Conservation (phyloP, 768 basidiomycete genomes). For the Hemileccinum impolitum region DNA sequence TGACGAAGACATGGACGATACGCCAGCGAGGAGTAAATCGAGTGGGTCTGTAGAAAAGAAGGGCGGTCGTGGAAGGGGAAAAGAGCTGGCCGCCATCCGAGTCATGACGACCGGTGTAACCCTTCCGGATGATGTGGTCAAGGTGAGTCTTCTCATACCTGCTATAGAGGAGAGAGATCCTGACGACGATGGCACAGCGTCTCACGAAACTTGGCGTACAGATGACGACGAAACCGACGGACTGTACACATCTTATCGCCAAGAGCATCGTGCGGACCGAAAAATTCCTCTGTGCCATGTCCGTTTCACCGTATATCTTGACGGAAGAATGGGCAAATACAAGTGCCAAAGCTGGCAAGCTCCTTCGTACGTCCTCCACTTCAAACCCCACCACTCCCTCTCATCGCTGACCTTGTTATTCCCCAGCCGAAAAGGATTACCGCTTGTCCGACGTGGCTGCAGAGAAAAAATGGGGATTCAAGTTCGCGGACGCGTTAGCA, state of each 20-base stretch:
- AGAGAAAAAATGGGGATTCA: slow-evolving; percentile 67
- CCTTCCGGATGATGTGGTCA: slow-evolving; percentile 54
- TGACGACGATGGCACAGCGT: slow-evolving; percentile 36
- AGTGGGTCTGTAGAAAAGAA: slow-evolving; percentile 11
- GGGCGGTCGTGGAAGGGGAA: slow-evolving; percentile 2
- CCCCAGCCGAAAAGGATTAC: slow-evolving; percentile 61
- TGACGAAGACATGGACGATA: slow-evolving; percentile 4
- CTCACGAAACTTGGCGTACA: slow-evolving; percentile 65
- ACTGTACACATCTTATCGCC: slow-evolving; percentile 80
- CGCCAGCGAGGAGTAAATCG: slow-evolving; percentile 4
- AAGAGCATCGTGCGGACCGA: slow-evolving; percentile 74
- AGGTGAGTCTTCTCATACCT: slow-evolving; percentile 38
- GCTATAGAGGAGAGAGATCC: neutral
- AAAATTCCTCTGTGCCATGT: slow-evolving; percentile 80
- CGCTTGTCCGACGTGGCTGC: slow-evolving; percentile 54
- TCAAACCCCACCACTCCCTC: neutral
- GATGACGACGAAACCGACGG: slow-evolving; percentile 52
- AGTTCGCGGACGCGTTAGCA: slow-evolving; percentile 54
- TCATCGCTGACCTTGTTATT: neutral
- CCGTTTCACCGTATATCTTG: slow-evolving; percentile 59
- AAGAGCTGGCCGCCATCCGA: slow-evolving; percentile 29
- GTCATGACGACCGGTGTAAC: slow-evolving; percentile 69
- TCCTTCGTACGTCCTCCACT: slow-evolving; percentile 54
- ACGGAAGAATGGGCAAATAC: slow-evolving; percentile 65
- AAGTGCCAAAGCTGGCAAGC: slow-evolving; percentile 49